phyloP scores from a whole-genome alignment of 495 filamentous ascomycete species.

The Podospora sp. region DNA sequence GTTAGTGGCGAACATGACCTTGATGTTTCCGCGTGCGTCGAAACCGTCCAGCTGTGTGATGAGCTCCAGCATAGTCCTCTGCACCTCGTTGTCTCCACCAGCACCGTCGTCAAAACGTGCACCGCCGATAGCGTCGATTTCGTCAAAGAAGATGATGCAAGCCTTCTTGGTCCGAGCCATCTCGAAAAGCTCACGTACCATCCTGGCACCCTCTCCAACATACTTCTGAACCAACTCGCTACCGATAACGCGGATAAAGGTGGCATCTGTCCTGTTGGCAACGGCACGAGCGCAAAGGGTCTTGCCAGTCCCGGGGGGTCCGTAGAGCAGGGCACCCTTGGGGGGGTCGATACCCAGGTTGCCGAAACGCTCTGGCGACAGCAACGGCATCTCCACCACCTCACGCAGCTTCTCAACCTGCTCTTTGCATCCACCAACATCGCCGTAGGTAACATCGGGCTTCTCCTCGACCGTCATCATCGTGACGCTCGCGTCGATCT shows the following conservation, averaged over 20 bases:
- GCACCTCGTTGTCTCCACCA: conserved; percentile 98
- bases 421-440: conserved; percentile 98
- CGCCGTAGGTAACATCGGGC: conserved; percentile 97
- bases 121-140: conserved; percentile 96
- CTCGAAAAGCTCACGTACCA: conserved; percentile 98
- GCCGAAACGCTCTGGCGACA: conserved; percentile 96
- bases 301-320: conserved; percentile 96
- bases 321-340: conserved; percentile 95
- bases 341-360: conserved; percentile 97
- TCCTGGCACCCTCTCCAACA: conserved; percentile 94
- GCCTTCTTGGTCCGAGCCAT: conserved; percentile 99
- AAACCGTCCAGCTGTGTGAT: conserved; percentile 99
- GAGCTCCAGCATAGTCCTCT: conserved; percentile 97
- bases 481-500: conserved; percentile 98
- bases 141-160: conserved; percentile 99
- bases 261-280: conserved; percentile 95
- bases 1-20: conserved; percentile 99
- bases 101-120: conserved; percentile 99
- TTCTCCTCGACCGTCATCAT: conserved; percentile 99
- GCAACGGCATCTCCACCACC: conserved; percentile 95
- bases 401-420: conserved; percentile 99
- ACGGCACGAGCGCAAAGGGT: conserved; percentile 97
- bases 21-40: conserved; percentile 97
- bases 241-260: conserved; percentile 97
- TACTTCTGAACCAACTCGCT: conserved; percentile 98